Evolutionary conservation across 2,329 filamentous ascomycete genomes (phyloP).

Genomic region (Sordariomycetes sp.): DNA sequence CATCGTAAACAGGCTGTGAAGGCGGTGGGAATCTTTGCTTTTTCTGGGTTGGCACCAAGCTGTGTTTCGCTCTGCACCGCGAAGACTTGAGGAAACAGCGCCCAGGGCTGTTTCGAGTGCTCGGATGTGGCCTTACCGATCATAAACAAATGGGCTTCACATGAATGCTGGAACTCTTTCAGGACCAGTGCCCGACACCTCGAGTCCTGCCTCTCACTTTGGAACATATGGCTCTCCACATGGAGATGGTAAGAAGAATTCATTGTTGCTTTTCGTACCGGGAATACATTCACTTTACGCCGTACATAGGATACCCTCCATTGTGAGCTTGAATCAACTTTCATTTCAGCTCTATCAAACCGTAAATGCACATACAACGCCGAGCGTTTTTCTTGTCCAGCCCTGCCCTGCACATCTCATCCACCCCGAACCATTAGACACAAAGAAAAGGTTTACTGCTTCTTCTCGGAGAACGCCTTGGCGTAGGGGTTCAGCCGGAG

Average conservation of each 20-base stretch:
- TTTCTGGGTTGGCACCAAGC: too few species aligned
- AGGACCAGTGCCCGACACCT: too few species aligned
- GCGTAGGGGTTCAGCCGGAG: constrained; percentile 98
- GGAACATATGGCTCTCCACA: too few species aligned
- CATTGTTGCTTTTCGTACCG: too few species aligned
- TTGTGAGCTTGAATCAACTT: neutral
- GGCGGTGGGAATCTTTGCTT: too few species aligned
- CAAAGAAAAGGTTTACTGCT: constrained; percentile 17
- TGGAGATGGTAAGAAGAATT: too few species aligned
- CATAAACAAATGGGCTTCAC: too few species aligned
- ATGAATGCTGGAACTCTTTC: too few species aligned
- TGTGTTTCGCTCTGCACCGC: neutral
- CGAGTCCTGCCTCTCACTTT: too few species aligned
- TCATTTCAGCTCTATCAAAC: neutral
- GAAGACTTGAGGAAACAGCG: neutral
- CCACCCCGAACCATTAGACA: neutral
- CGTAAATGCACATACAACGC: neutral
- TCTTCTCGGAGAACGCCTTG: constrained; percentile 52
- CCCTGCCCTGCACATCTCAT: neutral
- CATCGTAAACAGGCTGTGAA: too few species aligned
- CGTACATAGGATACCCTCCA: too few species aligned
- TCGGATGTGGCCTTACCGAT: neutral
- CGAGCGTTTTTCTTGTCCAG: neutral
- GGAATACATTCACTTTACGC: neutral
- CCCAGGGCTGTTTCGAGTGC: neutral